Conservation (phyloP, 768 basidiomycete species). For the Psilocybe azurescens region DNA sequence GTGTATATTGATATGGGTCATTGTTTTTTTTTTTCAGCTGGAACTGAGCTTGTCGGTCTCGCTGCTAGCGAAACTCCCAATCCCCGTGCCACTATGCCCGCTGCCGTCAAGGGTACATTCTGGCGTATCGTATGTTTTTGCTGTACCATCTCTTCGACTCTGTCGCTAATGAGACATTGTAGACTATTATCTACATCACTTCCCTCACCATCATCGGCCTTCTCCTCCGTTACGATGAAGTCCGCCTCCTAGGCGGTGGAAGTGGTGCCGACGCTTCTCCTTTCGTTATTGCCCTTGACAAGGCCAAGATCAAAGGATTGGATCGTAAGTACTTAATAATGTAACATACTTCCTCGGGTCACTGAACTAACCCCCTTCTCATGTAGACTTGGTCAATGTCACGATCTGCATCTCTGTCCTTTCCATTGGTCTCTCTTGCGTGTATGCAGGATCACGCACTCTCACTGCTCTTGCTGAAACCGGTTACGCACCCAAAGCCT, state of each 20-base stretch:
- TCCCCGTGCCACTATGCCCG: conserved; percentile 47
- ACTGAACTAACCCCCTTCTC: conserved; percentile 1
- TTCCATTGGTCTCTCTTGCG: conserved; percentile 50
- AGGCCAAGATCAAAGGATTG: conserved; percentile 44
- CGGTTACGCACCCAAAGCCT: conserved; percentile 50
- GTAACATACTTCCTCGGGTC: neutral
- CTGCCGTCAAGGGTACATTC: conserved; percentile 52
- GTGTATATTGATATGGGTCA: neutral
- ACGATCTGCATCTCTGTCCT: conserved; percentile 53
- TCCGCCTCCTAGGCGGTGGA: conserved; percentile 41
- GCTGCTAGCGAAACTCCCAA: conserved; percentile 53
- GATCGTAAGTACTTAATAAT: conserved; percentile 34
- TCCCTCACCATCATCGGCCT: conserved; percentile 50
- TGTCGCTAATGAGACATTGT: neutral
- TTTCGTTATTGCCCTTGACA: conserved; percentile 48
- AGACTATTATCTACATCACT: conserved; percentile 50
- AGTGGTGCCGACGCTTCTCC: conserved; percentile 49
- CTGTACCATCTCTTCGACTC: neutral
- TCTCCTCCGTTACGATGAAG: conserved; percentile 41
- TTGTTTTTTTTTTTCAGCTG: conserved; percentile 30
- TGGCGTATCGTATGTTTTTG: conserved; percentile 46
- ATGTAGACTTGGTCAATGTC: conserved; percentile 43
- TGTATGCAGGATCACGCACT: conserved; percentile 51
- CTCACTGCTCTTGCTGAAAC: conserved; percentile 51
- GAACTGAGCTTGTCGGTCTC: conserved; percentile 52